A percentile compares a stretch with the other conserved stretches of the same genome.
Conservation (phyloP, 2,329 filamentous ascomycete genomes). For the Corniculantispora saksenae region DNA sequence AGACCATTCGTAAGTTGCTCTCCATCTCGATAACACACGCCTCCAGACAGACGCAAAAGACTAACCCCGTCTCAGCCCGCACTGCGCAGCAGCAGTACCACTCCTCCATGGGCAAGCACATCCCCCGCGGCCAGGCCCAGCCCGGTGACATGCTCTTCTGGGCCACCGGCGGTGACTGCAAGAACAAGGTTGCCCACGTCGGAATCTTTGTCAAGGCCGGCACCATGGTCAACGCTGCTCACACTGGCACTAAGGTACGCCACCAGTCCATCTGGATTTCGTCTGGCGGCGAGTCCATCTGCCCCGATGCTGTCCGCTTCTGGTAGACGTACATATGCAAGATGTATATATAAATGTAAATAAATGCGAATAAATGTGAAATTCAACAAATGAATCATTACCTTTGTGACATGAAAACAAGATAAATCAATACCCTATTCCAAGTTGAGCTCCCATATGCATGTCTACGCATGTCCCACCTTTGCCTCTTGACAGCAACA, state of each 20-base stretch:
- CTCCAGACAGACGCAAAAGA: neutral
- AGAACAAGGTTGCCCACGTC: slow-evolving; percentile 23
- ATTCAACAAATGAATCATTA: neutral
- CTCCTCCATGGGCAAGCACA: slow-evolving; percentile 24
- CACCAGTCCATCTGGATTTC: slow-evolving; percentile 25
- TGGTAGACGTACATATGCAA: slow-evolving; percentile 17
- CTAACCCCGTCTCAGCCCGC: slow-evolving; percentile 14
- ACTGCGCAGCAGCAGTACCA: slow-evolving; percentile 23
- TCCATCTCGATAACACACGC: neutral
- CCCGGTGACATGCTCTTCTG: slow-evolving; percentile 25
- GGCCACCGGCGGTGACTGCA: slow-evolving; percentile 23
- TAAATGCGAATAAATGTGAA: neutral
- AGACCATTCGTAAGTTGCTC: slow-evolving; percentile 22
- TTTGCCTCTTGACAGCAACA: no score
- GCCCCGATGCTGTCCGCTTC: slow-evolving; percentile 25
- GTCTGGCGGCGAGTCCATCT: slow-evolving; percentile 21
- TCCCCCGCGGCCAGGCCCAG: slow-evolving; percentile 22
- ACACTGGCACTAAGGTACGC: slow-evolving; percentile 22
- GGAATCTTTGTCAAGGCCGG: slow-evolving; percentile 23
- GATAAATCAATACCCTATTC: no score
- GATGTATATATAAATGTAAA: neutral
- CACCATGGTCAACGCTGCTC: slow-evolving; percentile 24
- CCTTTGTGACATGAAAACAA: neutral
- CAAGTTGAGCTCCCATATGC: no score
- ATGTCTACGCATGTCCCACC: no score